Conservation (phyloP, 2,329 filamentous ascomycete species). For the Moelleriella libera region DNA sequence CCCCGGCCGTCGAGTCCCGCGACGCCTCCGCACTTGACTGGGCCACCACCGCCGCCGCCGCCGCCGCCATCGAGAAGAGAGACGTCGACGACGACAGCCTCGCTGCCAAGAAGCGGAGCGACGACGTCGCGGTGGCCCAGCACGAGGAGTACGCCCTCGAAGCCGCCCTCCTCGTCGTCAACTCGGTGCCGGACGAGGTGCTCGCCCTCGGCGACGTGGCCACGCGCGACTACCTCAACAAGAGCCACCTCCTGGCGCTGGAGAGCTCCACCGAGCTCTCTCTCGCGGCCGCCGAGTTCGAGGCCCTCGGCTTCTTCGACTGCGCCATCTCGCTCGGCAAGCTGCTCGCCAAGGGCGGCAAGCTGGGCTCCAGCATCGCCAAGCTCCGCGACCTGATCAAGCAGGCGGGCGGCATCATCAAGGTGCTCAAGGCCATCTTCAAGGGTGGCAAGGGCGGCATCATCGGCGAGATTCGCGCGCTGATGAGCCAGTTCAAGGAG, state of each 20-base stretch:
- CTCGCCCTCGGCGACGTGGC: not conserved
- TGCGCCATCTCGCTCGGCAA: not conserved
- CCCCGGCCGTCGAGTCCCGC: no score
- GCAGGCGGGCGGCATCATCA: not conserved
- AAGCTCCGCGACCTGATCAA: not conserved
- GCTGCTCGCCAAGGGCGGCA: not conserved
- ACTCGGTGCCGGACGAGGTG: not conserved
- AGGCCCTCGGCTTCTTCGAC: not conserved
- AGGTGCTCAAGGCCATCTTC: not conserved
- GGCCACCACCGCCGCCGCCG: no score
- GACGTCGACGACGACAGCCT: no score
- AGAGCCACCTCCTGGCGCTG: not conserved
- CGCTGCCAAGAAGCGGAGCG: no score
- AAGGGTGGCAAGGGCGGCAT: not conserved
- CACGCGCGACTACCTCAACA: not conserved
- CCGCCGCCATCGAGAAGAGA: no score
- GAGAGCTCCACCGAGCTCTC: not conserved
- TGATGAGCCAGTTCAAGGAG: not conserved
- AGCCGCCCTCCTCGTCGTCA: not conserved
- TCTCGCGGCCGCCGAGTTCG: not conserved
- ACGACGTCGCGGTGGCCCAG: no score
- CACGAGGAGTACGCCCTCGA: not conserved
- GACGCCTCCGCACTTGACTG: no score
- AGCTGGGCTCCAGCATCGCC: not conserved
- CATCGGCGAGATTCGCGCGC: not conserved